Evolutionary conservation across 495 filamentous ascomycete species (phyloP), one percentile per base, ranked within the genome.

Genomic region (Hypoxylon cercidicola): DNA sequence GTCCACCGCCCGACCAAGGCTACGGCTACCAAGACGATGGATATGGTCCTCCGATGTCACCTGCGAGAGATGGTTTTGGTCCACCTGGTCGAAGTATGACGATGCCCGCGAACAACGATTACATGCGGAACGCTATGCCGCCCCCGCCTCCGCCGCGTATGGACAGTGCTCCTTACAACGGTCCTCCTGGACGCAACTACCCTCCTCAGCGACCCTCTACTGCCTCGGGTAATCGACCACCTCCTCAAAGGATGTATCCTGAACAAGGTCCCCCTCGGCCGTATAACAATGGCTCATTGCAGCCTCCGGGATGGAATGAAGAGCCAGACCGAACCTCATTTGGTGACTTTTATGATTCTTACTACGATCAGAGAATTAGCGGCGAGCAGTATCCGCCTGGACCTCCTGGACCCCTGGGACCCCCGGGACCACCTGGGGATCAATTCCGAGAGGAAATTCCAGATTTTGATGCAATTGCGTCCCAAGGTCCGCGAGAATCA

Each of bases 401-500:
- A 5, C 71, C 74, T 32, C 75, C 75, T 41, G 56, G 4, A 55
- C 40, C 39, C 66, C 72, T 10, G 15, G 35, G 45, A 11, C 40
- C 39, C 66, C 72, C 21, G n/a, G 35, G 45, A 11, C 45, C 45
- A 1, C 25, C 66, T 65, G 37, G 37, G 28, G 60, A 63, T n/a
- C 61, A 84, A 76, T 34, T 77, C 78, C 68, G 23, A 16, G 68
- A 74, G 23, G 89, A 93, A 11, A 88, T 88, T 77, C 90, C 90
- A 2, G 86, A 93, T 69, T 94, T 94, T 60, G 89, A 93, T 77
- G 83, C 85, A 2, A 80, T 87, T 25, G 83, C 86, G 2, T 56
- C 77, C 1, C 50, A 78, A 21, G 72, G 43, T 53, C 75, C 56
- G 50, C 79, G 46, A 76, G 84, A 60, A 78, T 86, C 77, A 62